These are phyloP conservation scores for Amphibolis antarctica DNA, from an alignment of 106 monocot species.

Conservation along the genomic window DNA sequence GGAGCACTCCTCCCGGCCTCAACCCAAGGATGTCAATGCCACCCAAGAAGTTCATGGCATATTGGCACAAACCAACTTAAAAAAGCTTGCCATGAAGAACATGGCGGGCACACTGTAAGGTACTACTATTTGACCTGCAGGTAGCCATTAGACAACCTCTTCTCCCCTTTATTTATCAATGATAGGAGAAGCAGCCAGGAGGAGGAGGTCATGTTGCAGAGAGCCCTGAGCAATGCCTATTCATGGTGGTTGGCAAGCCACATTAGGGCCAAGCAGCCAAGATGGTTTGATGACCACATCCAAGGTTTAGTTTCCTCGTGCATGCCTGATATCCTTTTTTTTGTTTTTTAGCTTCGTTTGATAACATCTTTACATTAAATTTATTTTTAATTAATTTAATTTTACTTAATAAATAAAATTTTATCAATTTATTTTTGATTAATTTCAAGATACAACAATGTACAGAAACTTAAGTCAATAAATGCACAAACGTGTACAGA, in stretches of 20 bases:
- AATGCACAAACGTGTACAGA: no score
- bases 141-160: neutral
- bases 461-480: no score
- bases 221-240: slow-evolving; percentile 89
- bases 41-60: neutral
- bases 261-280: slow-evolving; percentile 76
- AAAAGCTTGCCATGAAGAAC: neutral
- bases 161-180: neutral
- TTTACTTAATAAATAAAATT: no score
- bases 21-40: neutral
- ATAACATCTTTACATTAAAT: neutral
- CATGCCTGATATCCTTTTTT: neutral
- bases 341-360: neutral
- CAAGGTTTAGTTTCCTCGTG: slow-evolving; percentile 28
- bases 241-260: slow-evolving; percentile 98
- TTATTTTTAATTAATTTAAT: no score
- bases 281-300: slow-evolving; percentile 76
- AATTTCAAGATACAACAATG: no score
- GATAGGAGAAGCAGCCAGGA: neutral
- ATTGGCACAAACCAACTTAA: neutral
- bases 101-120: neutral
- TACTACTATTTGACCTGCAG: neutral
- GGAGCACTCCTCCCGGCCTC: neutral
- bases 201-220: slow-evolving; percentile 53
- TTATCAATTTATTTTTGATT: no score